A percentile compares a stretch with the other conserved stretches of the same genome.
Evolutionary conservation across 2,329 filamentous ascomycete species (phyloP).

Genomic region (Trichoderma sp.): DNA sequence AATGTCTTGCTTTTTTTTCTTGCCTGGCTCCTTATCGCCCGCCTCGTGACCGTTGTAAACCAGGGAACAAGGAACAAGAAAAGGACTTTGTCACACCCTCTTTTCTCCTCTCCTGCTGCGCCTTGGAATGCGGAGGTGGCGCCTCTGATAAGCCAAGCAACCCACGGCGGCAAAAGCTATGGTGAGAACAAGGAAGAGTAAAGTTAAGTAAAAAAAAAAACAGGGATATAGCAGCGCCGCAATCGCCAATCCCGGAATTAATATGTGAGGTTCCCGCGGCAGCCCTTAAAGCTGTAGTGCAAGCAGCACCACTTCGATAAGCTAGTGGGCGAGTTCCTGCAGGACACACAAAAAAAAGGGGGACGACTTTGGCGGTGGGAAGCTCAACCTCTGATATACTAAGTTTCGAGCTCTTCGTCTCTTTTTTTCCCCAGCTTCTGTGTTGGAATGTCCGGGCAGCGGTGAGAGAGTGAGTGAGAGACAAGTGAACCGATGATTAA

Average conservation of each 20-base stretch:
- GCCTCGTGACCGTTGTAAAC: constrained; percentile 8
- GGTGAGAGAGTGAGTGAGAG: constrained; percentile 8
- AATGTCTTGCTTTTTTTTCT: constrained; percentile 4
- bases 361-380: not conserved
- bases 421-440: not conserved
- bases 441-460: not conserved
- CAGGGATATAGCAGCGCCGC: not conserved
- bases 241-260: not conserved
- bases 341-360: not conserved
- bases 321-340: constrained; percentile 10
- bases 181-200: not conserved
- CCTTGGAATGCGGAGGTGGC: constrained; percentile 16
- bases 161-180: not conserved
- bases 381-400: not conserved
- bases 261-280: not conserved
- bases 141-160: constrained; percentile 2
- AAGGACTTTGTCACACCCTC: not conserved
- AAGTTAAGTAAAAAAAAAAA: not conserved
- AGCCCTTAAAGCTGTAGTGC: not conserved
- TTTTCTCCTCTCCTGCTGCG: constrained; percentile 1
- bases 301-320: not conserved
- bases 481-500: not conserved
- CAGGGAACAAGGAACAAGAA: not conserved
- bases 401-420: not conserved
- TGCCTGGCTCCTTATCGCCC: constrained; percentile 1